Evolutionary conservation across 768 basidiomycete species (phyloP).

Genomic region (Amanita muscaria): DNA sequence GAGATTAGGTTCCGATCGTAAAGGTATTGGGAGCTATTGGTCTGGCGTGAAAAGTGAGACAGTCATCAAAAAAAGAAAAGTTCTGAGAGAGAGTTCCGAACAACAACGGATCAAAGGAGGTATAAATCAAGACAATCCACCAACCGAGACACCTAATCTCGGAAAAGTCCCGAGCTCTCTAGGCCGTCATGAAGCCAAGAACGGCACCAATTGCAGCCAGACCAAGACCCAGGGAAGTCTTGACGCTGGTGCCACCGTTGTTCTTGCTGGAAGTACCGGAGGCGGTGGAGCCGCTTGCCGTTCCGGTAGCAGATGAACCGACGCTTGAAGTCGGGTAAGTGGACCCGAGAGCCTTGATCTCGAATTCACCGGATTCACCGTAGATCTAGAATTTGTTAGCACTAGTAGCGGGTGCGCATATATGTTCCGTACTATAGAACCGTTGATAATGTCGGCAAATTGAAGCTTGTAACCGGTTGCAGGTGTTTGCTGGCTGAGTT

Average conservation of each 20-base stretch:
- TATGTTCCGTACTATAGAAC: neutral
- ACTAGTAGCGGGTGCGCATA: neutral
- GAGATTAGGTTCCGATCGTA: too few species aligned
- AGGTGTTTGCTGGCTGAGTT: slow-evolving; percentile 3
- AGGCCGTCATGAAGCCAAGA: slow-evolving; percentile 10
- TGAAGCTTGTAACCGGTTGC: slow-evolving; percentile 5
- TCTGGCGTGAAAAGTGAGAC: too few species aligned
- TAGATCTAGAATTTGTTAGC: slow-evolving; percentile 1
- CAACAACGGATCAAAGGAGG: too few species aligned
- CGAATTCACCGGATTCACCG: slow-evolving; percentile 4
- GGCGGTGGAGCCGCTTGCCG: neutral
- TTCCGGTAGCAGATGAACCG: neutral
- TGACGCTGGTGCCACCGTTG: slow-evolving; percentile 1
- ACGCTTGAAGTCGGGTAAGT: slow-evolving; percentile 3
- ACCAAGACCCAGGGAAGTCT: slow-evolving; percentile 4
- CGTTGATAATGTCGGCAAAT: slow-evolving; percentile 7
- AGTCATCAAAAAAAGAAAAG: too few species aligned
- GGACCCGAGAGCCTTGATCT: slow-evolving; percentile 7
- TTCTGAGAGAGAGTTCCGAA: too few species aligned
- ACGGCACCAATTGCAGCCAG: slow-evolving; percentile 6
- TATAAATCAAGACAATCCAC: too few species aligned
- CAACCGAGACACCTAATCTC: too few species aligned
- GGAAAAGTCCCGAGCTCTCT: too few species aligned
- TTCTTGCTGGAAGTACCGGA: slow-evolving; percentile 1
- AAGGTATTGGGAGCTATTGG: too few species aligned